Evolutionary conservation across 169 alveolate species (phyloP).

Genomic region (Eimeria brunetti): DNA sequence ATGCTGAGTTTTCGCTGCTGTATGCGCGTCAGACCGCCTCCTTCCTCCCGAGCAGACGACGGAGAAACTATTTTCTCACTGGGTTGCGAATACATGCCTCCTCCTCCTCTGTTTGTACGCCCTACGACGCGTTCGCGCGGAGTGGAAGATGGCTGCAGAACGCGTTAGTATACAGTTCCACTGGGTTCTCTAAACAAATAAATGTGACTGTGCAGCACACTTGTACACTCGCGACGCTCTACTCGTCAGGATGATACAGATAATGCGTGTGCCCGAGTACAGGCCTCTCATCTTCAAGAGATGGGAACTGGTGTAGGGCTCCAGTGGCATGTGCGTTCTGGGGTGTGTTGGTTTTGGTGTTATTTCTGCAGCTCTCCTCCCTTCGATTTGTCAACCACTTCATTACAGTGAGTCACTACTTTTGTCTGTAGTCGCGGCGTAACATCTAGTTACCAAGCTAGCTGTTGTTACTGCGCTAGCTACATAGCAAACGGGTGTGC

Average conservation of each 20-base stretch:
- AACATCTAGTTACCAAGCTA: not conserved
- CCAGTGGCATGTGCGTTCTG: not conserved
- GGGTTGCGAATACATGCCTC: slow-evolving; percentile 64
- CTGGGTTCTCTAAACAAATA: not conserved
- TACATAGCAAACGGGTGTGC: not conserved
- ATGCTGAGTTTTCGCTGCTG: not conserved
- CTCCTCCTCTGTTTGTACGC: slow-evolving; percentile 35
- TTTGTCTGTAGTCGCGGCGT: not conserved
- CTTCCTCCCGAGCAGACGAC: slow-evolving; percentile 21
- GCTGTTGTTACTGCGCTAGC: not conserved
- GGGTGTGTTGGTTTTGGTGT: not conserved
- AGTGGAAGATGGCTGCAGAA: slow-evolving; percentile 69
- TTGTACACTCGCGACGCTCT: not conserved
- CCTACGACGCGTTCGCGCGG: slow-evolving; percentile 31
- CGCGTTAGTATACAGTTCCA: slow-evolving; percentile 40
- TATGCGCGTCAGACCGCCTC: slow-evolving; percentile 20
- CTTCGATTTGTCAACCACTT: slow-evolving; percentile 64
- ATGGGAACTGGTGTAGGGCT: not conserved
- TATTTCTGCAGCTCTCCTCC: slow-evolving; percentile 38
- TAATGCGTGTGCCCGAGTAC: not conserved
- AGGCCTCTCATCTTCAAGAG: not conserved
- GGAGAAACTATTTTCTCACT: slow-evolving; percentile 51
- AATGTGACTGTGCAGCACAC: not conserved
- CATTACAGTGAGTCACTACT: slow-evolving; percentile 22
- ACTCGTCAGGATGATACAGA: not conserved